Percentiles rank a stretch among this genome's conserved stretches.
Conservation (phyloP, 2,329 filamentous ascomycete species). For the Colletotrichum sp. region DNA sequence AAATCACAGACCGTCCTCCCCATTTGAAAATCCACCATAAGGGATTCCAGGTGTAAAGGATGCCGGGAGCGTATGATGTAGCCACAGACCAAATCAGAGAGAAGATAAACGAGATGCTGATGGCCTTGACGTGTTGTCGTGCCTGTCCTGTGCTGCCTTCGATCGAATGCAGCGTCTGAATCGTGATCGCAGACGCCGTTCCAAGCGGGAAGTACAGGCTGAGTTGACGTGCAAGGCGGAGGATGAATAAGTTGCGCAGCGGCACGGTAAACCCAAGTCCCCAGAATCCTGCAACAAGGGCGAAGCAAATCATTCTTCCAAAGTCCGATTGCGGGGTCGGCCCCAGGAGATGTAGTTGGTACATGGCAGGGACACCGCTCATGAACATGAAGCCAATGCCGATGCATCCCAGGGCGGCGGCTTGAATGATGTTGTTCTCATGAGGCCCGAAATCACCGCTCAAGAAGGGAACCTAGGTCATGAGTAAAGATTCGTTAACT, state of each 20-base stretch:
- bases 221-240: not conserved
- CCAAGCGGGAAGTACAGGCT: not conserved
- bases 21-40: not conserved
- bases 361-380: conserved; percentile 17
- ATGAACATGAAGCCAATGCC: conserved; percentile 14
- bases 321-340: not conserved
- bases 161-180: not conserved
- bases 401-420: not conserved
- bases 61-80: not conserved
- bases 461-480: not conserved
- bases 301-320: not conserved
- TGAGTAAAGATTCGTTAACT: not conserved
- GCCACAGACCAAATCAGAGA: not conserved
- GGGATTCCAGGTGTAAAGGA: not conserved
- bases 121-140: not conserved
- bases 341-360: conserved; percentile 8
- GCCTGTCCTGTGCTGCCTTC: not conserved
- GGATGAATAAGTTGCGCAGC: not conserved
- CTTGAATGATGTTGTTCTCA: not conserved
- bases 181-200: not conserved
- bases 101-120: not conserved
- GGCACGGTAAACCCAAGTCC: not conserved
- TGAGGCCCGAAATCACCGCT: not conserved
- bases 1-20: not conserved
- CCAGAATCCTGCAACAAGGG: not conserved